Base-by-base conservation (phyloP, 2,329 filamentous ascomycete genomes). In the Ramichloridium luteum region DNA sequence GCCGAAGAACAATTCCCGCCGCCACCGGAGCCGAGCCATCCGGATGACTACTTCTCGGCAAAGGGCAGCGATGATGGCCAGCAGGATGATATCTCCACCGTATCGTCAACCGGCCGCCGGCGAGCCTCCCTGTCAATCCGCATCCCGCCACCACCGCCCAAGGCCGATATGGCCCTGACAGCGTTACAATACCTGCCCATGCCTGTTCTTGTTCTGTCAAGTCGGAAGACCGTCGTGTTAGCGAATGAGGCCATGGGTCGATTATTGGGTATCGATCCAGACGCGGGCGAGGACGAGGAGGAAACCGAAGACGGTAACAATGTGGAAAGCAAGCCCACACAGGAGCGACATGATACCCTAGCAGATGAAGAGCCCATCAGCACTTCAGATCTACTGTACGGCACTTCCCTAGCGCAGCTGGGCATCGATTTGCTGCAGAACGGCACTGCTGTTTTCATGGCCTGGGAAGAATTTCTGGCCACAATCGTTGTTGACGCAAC, bases 201-300 rank as follows among this genome's bases (percentile, higher is more conserved):
- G 28, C 80, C 80, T 0, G 53, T 82, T 4, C 53, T 85, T 20
- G 72, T 86, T 1, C 58, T 86, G 20, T 77, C 76, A 30, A 71
- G 66, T 20, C 48, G 70, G 16, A 85, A 84, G 55, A 80, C 75
- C 0, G 68, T 85, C 3, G 66, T 80, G 1, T 55, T 85, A 25
- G 80, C 78, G 17, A 86, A 86, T 45, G 77, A 84, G 44, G 75
- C 80, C 13, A 77, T 84, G 70, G 77, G 74, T 1, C 67, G 72
- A 33, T 57, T 86, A 46, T 57, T 86, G 13, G 76, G 73, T 3
- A 61, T 80, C 29, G 61, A 72, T 15, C 54, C 61, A 3, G 38
- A 34, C 13, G n/a, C 13, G 3, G 31, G 25, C 3, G 13, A 15
- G 3, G 18, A 36, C 4, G 16, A 28, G 2, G 39, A 47, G 10